Base-by-base conservation (phyloP, 2,329 filamentous ascomycete species). In the Amesomyces nigricolor region DNA sequence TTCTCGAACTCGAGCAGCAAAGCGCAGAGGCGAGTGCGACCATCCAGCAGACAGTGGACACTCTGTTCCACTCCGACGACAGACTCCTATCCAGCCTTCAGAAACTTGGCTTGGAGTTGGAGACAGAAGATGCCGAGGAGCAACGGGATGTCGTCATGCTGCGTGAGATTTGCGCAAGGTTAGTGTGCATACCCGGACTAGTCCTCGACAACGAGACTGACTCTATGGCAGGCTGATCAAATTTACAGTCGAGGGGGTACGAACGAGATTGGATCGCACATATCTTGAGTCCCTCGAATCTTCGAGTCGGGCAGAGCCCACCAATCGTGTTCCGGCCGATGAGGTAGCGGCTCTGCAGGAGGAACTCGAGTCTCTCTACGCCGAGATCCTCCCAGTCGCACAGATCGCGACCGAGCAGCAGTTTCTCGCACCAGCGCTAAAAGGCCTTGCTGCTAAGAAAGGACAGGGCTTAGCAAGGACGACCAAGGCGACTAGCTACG, bases 391-490 rank as follows among this genome's bases (percentile, higher is more conserved):
- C 0, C 81, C 85, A 0, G 82, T 89, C 2, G 80, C 85, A 6
- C 81, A 87, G 59, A 89, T 89, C 81, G 82, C 85, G 0, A 76
- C 85, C 1, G 83, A 88, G 61, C 80, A 86, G 62, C 82, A 87
- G 64, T 78, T 85, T 61, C 73, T 86, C 5, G 78, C 82, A 57
- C 85, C 86, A 0, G 81, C 85, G 1, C 69, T 81, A 5, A 70
- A 71, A 53, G 70, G 73, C 0, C 66, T 78, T 4, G 69, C 75
- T 6, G 67, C 71, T 2, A 74, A 70, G 53, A 75, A 73, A 48
- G 72, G 73, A 0, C 71, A 75, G 38, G 73, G 70, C 19, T 60
- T 77, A n/a, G 68, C 67, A 9, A 73, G 74, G 35, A 75, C 79
- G 0, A 70, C 72, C 0, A 70, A 72, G 5, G 78, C 79, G 2